Conservation (phyloP, 805 yeast genomes). For the Pichia pseudocactophila region DNA sequence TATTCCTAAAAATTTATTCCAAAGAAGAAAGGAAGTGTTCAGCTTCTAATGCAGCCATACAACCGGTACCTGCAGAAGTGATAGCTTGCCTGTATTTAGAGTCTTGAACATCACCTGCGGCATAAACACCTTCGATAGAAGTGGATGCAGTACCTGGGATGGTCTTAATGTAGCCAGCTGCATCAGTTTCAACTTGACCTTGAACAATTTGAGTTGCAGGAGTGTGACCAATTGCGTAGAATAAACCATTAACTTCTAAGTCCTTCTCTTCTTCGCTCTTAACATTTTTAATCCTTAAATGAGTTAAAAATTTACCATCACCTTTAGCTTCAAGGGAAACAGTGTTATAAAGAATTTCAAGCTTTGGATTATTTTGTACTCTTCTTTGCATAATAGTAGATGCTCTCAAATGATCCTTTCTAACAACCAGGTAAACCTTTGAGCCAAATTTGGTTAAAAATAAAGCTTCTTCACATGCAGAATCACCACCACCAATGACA, state of each 20-base stretch:
- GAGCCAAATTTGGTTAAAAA: slow-evolving; percentile 97
- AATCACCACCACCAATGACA: slow-evolving; percentile 98
- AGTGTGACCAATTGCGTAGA: slow-evolving; percentile 95
- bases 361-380: slow-evolving; percentile 72
- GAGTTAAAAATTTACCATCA: slow-evolving; percentile 72
- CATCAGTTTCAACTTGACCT: slow-evolving; percentile 77
- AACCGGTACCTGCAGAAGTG: slow-evolving; percentile 99
- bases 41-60: slow-evolving; percentile 98
- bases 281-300: slow-evolving; percentile 59
- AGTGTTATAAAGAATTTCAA: slow-evolving; percentile 83
- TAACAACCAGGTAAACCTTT: slow-evolving; percentile 85
- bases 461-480: slow-evolving; percentile 98
- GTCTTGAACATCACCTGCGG: slow-evolving; percentile 99
- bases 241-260: slow-evolving; percentile 78
- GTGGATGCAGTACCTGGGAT: slow-evolving; percentile 84
- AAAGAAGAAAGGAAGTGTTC: slow-evolving; percentile 60
- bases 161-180: slow-evolving; percentile 80
- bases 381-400: slow-evolving; percentile 96
- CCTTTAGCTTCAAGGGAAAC: slow-evolving; percentile 87
- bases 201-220: slow-evolving; percentile 86
- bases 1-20: slow-evolving; percentile 30
- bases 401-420: slow-evolving; percentile 92
- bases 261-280: slow-evolving; percentile 61
- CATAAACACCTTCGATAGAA: slow-evolving; percentile 83
- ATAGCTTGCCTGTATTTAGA: slow-evolving; percentile 96